A percentile compares a stretch with the other conserved stretches of the same genome.
Evolutionary conservation across 176 grass and related monocot genomes (phyloP).

Genomic region (Triticum aestivum): IWGSC_CS_RefSeq_v2.1 NC_057803.1:147305646-147306145

Average conservation of each 20-base stretch:
- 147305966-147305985: conserved; percentile 94
- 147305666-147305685: conserved; percentile 76
- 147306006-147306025: conserved; percentile 84
- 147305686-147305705: conserved; percentile 96
- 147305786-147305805: conserved; percentile 95
- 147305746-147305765: conserved; percentile 90
- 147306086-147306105: neutral
- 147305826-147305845: neutral
- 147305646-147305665: conserved; percentile 77
- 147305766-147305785: conserved; percentile 79
- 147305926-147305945: conserved; percentile 82
- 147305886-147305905: conserved; percentile 84
- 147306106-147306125: neutral
- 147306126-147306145: neutral
- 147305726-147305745: conserved; percentile 96
- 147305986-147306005: conserved; percentile 72
- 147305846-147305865: neutral
- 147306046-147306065: conserved; percentile 99
- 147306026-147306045: conserved; percentile 98
- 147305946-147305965: conserved; percentile 91
- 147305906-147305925: conserved; percentile 95
- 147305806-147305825: conserved; percentile 92
- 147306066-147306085: neutral
- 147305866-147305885: conserved; percentile 17
- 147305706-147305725: conserved; percentile 94